Evolutionary conservation across 2,329 filamentous ascomycete genomes (phyloP), one percentile per base, ranked within the genome.

Genomic region (Mycosphaerella sp.): DNA sequence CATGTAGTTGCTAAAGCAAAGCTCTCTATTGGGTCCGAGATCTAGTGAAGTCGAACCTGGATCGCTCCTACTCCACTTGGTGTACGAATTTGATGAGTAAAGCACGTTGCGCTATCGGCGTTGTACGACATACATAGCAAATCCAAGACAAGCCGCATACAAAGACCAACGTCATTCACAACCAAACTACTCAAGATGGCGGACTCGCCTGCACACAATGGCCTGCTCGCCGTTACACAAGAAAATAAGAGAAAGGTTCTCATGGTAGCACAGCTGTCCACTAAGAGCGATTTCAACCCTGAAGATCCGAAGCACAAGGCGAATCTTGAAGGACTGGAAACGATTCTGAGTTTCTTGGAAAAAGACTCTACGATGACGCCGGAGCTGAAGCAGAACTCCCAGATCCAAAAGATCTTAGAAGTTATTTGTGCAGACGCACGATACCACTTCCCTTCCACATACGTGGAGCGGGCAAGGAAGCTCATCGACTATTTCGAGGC

Each of bases 401-500:
- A 56, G 35, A 52, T 61, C 12, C 54, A 55, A 14, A 32, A 45
- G 2, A 55, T 48, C 0, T 42, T 63, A 13, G 21, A 45, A 9
- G 9, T 54, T 2, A 56, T 64, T 2, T 57, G 49, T 18, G 28
- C 12, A 6, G 32, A 57, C n/a, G 2, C 35, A n/a, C 16, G 21
- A 25, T 59, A 56, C 17, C 48, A 54, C 34, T 60, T 63, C 35
- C 50, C 53, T 5, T 16, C 36, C 9, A 27, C 32, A 14, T 46
- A 56, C 27, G 45, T 16, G 12, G 48, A 54, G 9, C 52, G 44
- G 25, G 62, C 59, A 1, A 48, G 40, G 25, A 42, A 14, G 25
- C 49, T 64, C 0, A 43, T 50, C 46, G 51, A 60, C 4, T 49
- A 51, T 13, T 64, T 55, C 52, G 49, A 58, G 13, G 46, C 41